phyloP scores from a whole-genome alignment of 257 asterid genomes.

The Solanum sparsipilum region DNA sequence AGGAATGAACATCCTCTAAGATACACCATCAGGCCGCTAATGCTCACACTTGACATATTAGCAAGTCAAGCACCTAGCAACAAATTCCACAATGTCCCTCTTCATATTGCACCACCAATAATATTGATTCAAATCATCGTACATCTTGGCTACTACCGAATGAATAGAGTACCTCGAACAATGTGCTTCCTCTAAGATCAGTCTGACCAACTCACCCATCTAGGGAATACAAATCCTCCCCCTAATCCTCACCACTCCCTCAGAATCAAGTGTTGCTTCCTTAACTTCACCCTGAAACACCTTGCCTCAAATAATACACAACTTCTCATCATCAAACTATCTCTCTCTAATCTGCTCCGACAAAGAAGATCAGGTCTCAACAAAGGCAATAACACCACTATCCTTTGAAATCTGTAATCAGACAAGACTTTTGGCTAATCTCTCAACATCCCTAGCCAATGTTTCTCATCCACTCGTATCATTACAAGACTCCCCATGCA shows the following conservation, averaged over 20 bases:
- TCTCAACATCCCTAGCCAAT: not conserved
- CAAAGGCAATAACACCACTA: not conserved
- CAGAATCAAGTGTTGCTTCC: not conserved
- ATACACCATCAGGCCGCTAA: not conserved
- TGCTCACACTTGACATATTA: not conserved
- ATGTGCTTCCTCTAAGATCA: not conserved
- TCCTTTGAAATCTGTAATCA: not conserved
- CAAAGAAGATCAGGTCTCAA: not conserved
- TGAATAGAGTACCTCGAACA: not conserved
- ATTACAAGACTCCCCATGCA: not conserved
- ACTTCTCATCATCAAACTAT: not conserved
- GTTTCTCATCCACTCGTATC: not conserved
- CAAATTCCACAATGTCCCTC: not conserved
- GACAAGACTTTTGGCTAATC: not conserved
- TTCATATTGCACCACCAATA: not conserved
- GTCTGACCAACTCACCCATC: not conserved
- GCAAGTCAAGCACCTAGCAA: not conserved
- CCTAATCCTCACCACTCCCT: not conserved
- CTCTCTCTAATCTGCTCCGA: not conserved
- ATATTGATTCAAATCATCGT: not conserved
- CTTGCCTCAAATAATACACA: not conserved
- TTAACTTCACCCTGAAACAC: not conserved
- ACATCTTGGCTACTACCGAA: not conserved
- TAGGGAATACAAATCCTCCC: not conserved
- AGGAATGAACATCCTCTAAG: too few species aligned